phyloP scores from a whole-genome alignment of 2,329 filamentous ascomycete genomes.

The Beauveria pseudobassiana region DNA sequence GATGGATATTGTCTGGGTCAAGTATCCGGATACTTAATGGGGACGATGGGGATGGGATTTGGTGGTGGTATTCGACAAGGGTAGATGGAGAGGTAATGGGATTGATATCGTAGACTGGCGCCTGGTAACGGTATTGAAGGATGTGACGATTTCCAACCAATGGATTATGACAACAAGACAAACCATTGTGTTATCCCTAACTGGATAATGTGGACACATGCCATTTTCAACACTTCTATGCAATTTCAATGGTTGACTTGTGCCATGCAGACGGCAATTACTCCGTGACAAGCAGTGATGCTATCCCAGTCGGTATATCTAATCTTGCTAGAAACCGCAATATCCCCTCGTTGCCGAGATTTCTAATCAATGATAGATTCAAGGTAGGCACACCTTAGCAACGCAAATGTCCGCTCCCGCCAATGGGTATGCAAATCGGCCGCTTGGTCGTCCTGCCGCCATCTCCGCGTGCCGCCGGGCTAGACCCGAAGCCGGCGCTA shows the following conservation, averaged over 20 bases:
- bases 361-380: neutral
- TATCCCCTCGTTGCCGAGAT: neutral
- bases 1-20: slow-evolving; percentile 1
- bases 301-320: neutral
- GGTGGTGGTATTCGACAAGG: no score
- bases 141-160: no score
- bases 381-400: neutral
- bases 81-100: no score
- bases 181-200: no score
- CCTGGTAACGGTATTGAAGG: no score
- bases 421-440: neutral
- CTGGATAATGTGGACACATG: no score
- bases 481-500: neutral
- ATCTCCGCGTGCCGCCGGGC: neutral
- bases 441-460: neutral
- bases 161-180: no score
- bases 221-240: no score
- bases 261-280: neutral
- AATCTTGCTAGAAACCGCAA: neutral
- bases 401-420: neutral
- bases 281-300: neutral
- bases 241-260: no score
- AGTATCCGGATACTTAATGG: neutral
- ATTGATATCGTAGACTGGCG: no score
- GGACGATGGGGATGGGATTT: neutral